Percentiles rank a stretch among this genome's conserved stretches.
Conservation (phyloP, 208 protist genomes). For the Acanthamoeba culbertsoni region DNA sequence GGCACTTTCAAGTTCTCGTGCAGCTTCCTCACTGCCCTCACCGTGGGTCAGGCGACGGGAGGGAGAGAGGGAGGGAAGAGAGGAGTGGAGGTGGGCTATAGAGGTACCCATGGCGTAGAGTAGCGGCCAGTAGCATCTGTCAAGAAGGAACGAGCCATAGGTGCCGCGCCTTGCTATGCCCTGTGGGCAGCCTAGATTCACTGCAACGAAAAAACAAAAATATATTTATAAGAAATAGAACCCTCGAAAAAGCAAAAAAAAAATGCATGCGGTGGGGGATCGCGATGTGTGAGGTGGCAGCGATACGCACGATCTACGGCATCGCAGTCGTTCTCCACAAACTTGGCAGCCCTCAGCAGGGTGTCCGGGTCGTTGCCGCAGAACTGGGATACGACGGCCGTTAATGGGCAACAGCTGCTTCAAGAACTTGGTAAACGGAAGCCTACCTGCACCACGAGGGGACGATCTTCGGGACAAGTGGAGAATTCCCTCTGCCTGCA, state of each 20-base stretch:
- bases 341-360: constrained; percentile 78
- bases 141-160: constrained; percentile 71
- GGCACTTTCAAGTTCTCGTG: constrained; percentile 73
- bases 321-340: constrained; percentile 82
- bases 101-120: constrained; percentile 45
- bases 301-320: constrained; percentile 72
- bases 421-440: background rate
- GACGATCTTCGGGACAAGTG: constrained; percentile 79
- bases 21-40: constrained; percentile 67
- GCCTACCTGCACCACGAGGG: constrained; percentile 77
- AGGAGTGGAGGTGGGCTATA: background rate
- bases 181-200: constrained; percentile 61
- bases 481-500: constrained; percentile 1
- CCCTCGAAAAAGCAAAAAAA: background rate
- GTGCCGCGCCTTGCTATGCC: constrained; percentile 69
- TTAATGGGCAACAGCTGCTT: background rate
- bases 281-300: background rate
- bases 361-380: constrained; percentile 80
- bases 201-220: too few relatives aligned
- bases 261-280: background rate
- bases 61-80: background rate
- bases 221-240: background rate
- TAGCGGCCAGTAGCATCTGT: constrained; percentile 62
- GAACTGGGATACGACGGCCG: constrained; percentile 71
- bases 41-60: too few relatives aligned